Evolutionary conservation across 192 early-diverging fungal genomes (phyloP).

Genomic region (Backusella westeae): DNA sequence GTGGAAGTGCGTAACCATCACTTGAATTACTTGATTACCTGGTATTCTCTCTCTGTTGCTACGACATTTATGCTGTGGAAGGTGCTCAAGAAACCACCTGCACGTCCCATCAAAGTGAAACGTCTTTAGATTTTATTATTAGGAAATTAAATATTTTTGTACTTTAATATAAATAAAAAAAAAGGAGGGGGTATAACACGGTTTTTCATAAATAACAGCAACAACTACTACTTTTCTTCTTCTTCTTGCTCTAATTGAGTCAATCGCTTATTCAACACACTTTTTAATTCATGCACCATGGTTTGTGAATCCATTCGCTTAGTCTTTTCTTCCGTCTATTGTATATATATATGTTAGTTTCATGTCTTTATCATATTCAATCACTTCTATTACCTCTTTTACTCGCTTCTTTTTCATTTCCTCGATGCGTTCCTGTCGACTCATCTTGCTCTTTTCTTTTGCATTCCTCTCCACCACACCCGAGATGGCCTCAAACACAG

Average conservation of each 20-base stretch:
- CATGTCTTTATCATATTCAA: neutral
- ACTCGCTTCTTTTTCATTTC: slow-evolving; percentile 42
- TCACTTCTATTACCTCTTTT: slow-evolving; percentile 34
- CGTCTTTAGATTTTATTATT: slow-evolving; percentile 9
- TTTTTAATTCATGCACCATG: slow-evolving; percentile 59
- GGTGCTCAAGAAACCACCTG: slow-evolving; percentile 55
- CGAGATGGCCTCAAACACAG: slow-evolving; percentile 48
- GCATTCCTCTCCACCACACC: slow-evolving; percentile 23
- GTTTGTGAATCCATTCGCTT: slow-evolving; percentile 38
- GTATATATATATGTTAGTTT: neutral
- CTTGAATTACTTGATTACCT: slow-evolving; percentile 85
- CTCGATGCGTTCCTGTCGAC: slow-evolving; percentile 48
- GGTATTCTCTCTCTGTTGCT: slow-evolving; percentile 72
- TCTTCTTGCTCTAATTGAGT: slow-evolving; percentile 14
- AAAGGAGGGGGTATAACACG: neutral
- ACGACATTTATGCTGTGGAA: slow-evolving; percentile 68
- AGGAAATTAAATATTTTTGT: neutral
- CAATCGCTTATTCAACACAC: slow-evolving; percentile 44
- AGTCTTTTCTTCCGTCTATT: slow-evolving; percentile 29
- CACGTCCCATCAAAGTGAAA: slow-evolving; percentile 18
- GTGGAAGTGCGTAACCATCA: slow-evolving; percentile 86
- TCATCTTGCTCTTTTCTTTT: slow-evolving; percentile 17
- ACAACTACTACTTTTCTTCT: neutral
- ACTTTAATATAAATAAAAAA: neutral
- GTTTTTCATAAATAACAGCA: neutral